A percentile compares a stretch with the other conserved stretches of the same genome.
These are phyloP conservation scores for Trypanosoma mega DNA, from an alignment of 208 protist genomes.

Conservation along the genomic window DNA sequence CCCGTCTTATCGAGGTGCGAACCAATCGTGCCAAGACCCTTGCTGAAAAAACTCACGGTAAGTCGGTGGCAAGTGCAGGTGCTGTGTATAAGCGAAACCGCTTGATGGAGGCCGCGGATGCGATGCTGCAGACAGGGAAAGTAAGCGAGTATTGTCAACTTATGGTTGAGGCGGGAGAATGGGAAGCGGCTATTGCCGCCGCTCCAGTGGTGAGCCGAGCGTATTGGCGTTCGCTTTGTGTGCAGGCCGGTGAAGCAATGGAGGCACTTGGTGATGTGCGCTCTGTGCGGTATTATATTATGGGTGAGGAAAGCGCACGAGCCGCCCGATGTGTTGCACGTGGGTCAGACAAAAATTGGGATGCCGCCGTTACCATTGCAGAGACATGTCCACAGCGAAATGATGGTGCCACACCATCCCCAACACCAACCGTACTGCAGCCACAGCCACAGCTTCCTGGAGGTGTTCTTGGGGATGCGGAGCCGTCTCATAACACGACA, in stretches of 20 bases:
- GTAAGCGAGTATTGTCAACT: constrained; percentile 79
- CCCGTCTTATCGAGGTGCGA: constrained; percentile 45
- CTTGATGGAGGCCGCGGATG: constrained; percentile 71
- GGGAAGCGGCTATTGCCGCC: constrained; percentile 86
- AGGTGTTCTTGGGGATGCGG: constrained; percentile 2
- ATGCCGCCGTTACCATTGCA: constrained; percentile 56
- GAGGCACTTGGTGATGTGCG: constrained; percentile 53
- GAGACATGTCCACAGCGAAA: constrained; percentile 65
- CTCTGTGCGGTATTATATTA: constrained; percentile 77
- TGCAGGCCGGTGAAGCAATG: constrained; percentile 70
- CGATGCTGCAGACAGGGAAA: constrained; percentile 71
- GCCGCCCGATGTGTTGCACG: constrained; percentile 60
- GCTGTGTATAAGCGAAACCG: constrained; percentile 54
- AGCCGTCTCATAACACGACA: constrained; percentile 57
- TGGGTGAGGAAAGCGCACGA: constrained; percentile 64
- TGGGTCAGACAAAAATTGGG: constrained; percentile 41
- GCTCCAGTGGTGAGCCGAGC: constrained; percentile 83
- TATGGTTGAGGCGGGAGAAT: constrained; percentile 85
- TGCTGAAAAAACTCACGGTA: constrained; percentile 67
- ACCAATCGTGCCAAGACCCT: constrained; percentile 44
- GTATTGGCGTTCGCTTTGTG: constrained; percentile 82
- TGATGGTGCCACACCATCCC: constrained; percentile 25
- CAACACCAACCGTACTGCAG: too few species aligned
- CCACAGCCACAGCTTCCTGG: neutral
- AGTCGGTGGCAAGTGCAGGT: constrained; percentile 53